These are phyloP conservation scores for Hippophae rhamnoides DNA, from an alignment of 306 rosid genomes.

Conservation along the genomic window DNA sequence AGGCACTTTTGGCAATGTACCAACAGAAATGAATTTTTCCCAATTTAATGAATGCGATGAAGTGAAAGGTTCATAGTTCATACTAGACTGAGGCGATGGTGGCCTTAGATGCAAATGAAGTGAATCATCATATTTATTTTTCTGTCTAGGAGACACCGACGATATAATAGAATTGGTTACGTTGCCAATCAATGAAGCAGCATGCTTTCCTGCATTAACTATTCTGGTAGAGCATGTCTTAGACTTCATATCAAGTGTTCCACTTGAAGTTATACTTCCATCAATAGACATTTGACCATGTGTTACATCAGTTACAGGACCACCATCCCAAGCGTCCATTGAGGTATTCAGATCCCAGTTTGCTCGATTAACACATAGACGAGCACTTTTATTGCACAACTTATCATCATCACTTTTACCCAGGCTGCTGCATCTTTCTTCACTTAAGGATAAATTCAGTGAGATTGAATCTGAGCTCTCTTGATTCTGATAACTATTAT, in stretches of 20 bases:
- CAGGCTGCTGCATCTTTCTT: conserved; percentile 29
- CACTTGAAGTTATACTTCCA: conserved; percentile 20
- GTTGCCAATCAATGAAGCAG: conserved; percentile 18
- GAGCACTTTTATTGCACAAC: conserved; percentile 15
- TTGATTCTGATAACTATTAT: conserved; percentile 15
- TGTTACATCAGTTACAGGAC: conserved; percentile 33
- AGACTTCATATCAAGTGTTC: conserved; percentile 21
- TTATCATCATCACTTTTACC: conserved; percentile 24
- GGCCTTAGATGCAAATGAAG: conserved; percentile 32
- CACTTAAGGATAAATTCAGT: conserved; percentile 58
- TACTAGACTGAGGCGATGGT: conserved; percentile 18
- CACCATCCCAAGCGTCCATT: conserved; percentile 82
- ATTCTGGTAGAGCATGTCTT: conserved; percentile 19
- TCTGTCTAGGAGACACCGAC: conserved; percentile 21
- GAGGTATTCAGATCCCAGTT: conserved; percentile 97
- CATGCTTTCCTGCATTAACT: conserved; percentile 8
- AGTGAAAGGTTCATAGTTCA: conserved; percentile 24
- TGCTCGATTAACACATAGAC: conserved; percentile 47
- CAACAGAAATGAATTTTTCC: conserved; percentile 19
- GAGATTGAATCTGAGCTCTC: conserved; percentile 36
- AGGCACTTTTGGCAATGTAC: conserved; percentile 17
- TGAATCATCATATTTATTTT: conserved; percentile 12
- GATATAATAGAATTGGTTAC: conserved; percentile 14
- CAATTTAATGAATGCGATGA: conserved; percentile 30
- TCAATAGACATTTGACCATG: conserved; percentile 26